Conservation (phyloP, 495 filamentous ascomycete genomes). For the Podospora australis region DNA sequence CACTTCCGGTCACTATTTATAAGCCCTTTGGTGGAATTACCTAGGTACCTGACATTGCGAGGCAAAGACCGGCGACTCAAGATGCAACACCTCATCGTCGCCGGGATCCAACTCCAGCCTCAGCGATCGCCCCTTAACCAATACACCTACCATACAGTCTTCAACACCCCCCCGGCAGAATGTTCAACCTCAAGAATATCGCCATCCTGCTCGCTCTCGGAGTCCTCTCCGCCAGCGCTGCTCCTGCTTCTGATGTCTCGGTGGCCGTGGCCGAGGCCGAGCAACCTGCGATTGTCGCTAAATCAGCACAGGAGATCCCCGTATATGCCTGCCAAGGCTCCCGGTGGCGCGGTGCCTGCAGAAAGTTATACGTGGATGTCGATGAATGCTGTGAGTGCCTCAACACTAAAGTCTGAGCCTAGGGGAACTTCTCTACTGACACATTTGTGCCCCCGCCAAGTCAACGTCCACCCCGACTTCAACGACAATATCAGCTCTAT, state of each 20-base stretch:
- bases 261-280: background rate
- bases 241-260: background rate
- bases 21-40: no score
- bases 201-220: background rate
- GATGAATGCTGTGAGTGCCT: background rate
- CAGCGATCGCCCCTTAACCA: no score
- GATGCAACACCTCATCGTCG: no score
- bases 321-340: background rate
- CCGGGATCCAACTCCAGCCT: no score
- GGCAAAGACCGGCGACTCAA: no score
- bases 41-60: no score
- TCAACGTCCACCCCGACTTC: background rate
- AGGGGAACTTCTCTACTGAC: background rate
- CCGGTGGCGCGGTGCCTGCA: no score
- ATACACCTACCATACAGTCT: no score
- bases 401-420: background rate
- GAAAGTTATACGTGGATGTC: no score
- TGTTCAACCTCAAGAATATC: background rate
- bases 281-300: background rate
- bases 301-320: background rate
- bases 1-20: no score
- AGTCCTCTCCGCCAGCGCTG: background rate
- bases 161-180: background rate
- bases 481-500: background rate
- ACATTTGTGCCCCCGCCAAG: background rate